phyloP scores from a whole-genome alignment of 495 filamentous ascomycete species.

The Beverwykella pulmonaria region DNA sequence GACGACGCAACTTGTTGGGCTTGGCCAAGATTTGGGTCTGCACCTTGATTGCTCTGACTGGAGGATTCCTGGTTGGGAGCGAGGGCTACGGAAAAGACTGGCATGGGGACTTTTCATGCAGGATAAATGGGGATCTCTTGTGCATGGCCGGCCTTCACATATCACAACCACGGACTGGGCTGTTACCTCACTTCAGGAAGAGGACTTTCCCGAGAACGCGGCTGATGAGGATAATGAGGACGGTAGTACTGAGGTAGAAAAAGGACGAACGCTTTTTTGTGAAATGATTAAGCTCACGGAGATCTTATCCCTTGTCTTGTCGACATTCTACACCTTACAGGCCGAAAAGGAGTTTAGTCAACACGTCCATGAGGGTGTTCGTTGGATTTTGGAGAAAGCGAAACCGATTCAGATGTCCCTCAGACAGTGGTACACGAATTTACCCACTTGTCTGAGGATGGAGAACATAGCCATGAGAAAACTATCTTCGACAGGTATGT shows the following conservation, averaged over 20 bases:
- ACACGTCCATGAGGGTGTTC: slow-evolving; percentile 54
- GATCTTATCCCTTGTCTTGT: slow-evolving; percentile 63
- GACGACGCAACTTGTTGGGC: slow-evolving; percentile 77
- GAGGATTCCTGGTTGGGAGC: slow-evolving; percentile 82
- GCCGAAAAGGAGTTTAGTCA: slow-evolving; percentile 58
- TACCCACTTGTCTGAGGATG: slow-evolving; percentile 59
- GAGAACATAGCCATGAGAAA: slow-evolving; percentile 45
- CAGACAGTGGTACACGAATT: slow-evolving; percentile 61
- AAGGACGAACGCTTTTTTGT: slow-evolving; percentile 65
- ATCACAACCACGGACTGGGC: slow-evolving; percentile 76
- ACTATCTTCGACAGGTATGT: slow-evolving; percentile 34
- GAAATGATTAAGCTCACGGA: slow-evolving; percentile 62
- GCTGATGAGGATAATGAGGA: slow-evolving; percentile 61
- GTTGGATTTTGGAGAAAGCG: slow-evolving; percentile 61
- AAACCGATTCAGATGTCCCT: slow-evolving; percentile 63
- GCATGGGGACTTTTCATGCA: slow-evolving; percentile 87
- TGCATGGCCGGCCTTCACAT: slow-evolving; percentile 80
- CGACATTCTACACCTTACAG: slow-evolving; percentile 62
- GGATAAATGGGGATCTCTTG: slow-evolving; percentile 82
- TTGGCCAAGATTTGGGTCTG: slow-evolving; percentile 76
- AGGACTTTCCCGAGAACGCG: slow-evolving; percentile 70
- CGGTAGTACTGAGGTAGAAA: slow-evolving; percentile 62
- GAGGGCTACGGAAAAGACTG: slow-evolving; percentile 72
- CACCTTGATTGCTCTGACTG: slow-evolving; percentile 78
- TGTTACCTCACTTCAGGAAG: slow-evolving; percentile 63